Evolutionary conservation across 805 yeast species (phyloP).

Genomic region (Hanseniaspora clermontiae): DNA sequence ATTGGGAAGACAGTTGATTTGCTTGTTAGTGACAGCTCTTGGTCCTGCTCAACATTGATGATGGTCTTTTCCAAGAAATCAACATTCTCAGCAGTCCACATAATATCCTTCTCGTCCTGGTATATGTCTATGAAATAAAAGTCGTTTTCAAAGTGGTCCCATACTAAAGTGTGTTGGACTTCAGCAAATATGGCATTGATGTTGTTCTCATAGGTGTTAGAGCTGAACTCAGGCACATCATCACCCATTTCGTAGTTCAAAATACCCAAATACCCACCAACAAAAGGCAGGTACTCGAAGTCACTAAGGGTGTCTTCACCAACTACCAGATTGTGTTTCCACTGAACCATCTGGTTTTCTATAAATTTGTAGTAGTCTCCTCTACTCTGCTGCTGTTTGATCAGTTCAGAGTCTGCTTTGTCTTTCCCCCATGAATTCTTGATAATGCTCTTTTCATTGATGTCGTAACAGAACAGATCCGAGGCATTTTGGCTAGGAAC

Average conservation of each 20-base stretch:
- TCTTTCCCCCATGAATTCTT: not conserved
- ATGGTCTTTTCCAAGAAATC: conserved; percentile 7
- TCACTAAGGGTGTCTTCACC: not conserved
- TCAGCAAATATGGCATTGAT: conserved; percentile 60
- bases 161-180: conserved; percentile 50
- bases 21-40: conserved; percentile 28
- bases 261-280: conserved; percentile 85
- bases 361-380: conserved; percentile 24
- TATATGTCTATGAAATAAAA: conserved; percentile 44
- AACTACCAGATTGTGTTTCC: not conserved
- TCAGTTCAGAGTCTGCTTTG: not conserved
- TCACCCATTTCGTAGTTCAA: conserved; percentile 82
- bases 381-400: conserved; percentile 15
- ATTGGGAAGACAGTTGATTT: conserved; percentile 11
- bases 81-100: not conserved
- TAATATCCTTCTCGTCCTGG: conserved; percentile 16
- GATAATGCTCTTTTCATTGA: not conserved
- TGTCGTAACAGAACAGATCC: not conserved
- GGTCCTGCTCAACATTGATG: conserved; percentile 17
- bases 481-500: conserved; percentile 2
- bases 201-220: conserved; percentile 30
- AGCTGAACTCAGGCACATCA: conserved; percentile 23
- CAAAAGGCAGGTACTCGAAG: conserved; percentile 46
- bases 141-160: conserved; percentile 35
- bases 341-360: conserved; percentile 16